A percentile compares a stretch with the other conserved stretches of the same genome.
These are phyloP conservation scores for Talaromyces stipitatus DNA, from an alignment of 495 filamentous ascomycete species.

Conservation along the genomic window DNA sequence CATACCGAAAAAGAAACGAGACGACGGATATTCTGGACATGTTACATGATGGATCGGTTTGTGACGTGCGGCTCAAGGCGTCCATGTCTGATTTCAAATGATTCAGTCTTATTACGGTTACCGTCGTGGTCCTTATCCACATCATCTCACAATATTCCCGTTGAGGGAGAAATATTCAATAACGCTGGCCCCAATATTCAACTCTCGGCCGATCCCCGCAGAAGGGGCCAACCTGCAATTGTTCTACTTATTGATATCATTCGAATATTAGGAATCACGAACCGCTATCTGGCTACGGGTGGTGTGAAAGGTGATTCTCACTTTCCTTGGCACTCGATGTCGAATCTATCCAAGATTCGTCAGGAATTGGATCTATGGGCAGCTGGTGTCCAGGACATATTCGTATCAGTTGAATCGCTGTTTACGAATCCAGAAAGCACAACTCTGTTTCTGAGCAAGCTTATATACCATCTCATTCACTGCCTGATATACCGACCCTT, in stretches of 20 bases:
- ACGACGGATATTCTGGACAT: conserved; percentile 73
- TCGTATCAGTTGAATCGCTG: conserved; percentile 63
- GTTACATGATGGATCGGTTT: conserved; percentile 77
- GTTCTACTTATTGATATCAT: conserved; percentile 76
- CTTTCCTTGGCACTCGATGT: conserved; percentile 81
- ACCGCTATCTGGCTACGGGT: conserved; percentile 73
- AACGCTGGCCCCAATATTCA: conserved; percentile 60
- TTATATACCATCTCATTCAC: conserved; percentile 78
- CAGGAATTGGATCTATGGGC: conserved; percentile 81
- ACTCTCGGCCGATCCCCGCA: conserved; percentile 55
- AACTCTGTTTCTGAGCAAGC: conserved; percentile 68
- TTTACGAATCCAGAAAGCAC: conserved; percentile 74
- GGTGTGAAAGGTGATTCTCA: conserved; percentile 84
- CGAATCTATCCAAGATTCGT: conserved; percentile 76
- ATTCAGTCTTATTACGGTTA: conserved; percentile 62
- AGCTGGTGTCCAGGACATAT: conserved; percentile 70
- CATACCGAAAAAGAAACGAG: conserved; percentile 63
- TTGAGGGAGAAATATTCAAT: conserved; percentile 72
- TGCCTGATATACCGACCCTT: conserved; percentile 81
- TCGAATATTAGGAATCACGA: conserved; percentile 73
- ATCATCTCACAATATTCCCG: conserved; percentile 42
- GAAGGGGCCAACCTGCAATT: conserved; percentile 59
- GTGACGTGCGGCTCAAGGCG: conserved; percentile 70
- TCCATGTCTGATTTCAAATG: conserved; percentile 66
- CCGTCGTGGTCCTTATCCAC: conserved; percentile 53